Conservation (phyloP, 768 basidiomycete species). For the Lentinula raphanica region DNA sequence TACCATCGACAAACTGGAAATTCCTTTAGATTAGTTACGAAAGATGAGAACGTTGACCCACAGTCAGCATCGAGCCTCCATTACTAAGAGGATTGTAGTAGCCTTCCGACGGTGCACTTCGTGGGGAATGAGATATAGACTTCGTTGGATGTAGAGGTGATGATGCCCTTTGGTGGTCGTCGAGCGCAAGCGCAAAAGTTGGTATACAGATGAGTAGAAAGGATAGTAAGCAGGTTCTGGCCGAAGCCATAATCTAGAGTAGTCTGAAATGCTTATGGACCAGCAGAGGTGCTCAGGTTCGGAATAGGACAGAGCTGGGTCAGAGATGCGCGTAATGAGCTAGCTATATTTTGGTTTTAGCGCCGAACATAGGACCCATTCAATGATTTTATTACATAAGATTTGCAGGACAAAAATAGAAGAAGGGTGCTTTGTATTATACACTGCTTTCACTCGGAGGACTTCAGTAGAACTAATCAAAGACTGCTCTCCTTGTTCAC, state of each 20-base stretch:
- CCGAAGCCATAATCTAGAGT: constrained; percentile 1
- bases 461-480: no score
- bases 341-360: no score
- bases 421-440: no score
- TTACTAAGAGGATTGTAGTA: constrained; percentile 51
- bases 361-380: no score
- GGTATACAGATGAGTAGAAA: constrained; percentile 1
- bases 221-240: neutral
- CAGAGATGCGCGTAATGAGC: no score
- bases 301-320: neutral
- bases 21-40: neutral
- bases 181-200: neutral
- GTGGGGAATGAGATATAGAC: constrained; percentile 6
- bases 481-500: neutral
- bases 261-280: neutral
- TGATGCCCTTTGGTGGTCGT: neutral
- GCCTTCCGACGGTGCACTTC: constrained; percentile 45
- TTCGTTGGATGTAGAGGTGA: neutral
- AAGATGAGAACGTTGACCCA: constrained; percentile 29
- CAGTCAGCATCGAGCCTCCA: constrained; percentile 71
- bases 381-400: no score
- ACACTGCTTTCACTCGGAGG: no score
- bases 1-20: constrained; percentile 44
- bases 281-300: neutral
- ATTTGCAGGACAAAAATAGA: no score